A percentile compares a stretch with the other conserved stretches of the same genome.
Evolutionary conservation across 2,329 filamentous ascomycete species (phyloP).

Genomic region (Trichoderma cornu-damae): DNA sequence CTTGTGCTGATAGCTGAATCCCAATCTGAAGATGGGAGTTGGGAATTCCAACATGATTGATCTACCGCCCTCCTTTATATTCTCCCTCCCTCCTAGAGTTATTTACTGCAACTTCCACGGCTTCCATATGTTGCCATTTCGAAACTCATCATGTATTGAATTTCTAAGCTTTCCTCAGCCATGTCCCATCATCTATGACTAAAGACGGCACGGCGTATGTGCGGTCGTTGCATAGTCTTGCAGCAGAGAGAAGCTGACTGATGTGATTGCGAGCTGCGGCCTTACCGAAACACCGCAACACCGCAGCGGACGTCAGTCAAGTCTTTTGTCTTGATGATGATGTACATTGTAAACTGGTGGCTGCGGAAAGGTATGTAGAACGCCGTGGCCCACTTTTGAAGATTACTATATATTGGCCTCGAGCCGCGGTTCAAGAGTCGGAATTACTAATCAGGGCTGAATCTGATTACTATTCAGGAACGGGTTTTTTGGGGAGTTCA

Average conservation of each 20-base stretch:
- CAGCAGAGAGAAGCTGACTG: no score
- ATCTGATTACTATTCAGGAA: background rate
- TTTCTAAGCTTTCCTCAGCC: background rate
- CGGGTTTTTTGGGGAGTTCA: no score
- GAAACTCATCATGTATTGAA: background rate
- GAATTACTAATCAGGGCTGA: background rate
- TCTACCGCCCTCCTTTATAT: background rate
- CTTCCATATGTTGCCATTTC: background rate
- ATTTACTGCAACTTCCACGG: background rate
- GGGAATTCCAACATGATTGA: background rate
- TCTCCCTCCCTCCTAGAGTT: background rate
- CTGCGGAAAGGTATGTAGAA: background rate
- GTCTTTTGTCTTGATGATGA: no score
- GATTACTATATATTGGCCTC: background rate
- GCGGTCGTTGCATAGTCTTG: background rate
- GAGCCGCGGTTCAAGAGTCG: background rate
- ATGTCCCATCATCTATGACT: background rate
- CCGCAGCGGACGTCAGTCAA: background rate
- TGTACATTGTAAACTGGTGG: background rate
- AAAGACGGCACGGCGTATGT: background rate
- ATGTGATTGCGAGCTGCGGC: background rate
- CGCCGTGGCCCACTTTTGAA: background rate
- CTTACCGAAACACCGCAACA: conserved; percentile 3
- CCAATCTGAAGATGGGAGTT: background rate
- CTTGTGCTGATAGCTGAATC: background rate